Evolutionary conservation across 2,329 filamentous ascomycete genomes (phyloP).

Genomic region (Dendrostoma leiphaemia): DNA sequence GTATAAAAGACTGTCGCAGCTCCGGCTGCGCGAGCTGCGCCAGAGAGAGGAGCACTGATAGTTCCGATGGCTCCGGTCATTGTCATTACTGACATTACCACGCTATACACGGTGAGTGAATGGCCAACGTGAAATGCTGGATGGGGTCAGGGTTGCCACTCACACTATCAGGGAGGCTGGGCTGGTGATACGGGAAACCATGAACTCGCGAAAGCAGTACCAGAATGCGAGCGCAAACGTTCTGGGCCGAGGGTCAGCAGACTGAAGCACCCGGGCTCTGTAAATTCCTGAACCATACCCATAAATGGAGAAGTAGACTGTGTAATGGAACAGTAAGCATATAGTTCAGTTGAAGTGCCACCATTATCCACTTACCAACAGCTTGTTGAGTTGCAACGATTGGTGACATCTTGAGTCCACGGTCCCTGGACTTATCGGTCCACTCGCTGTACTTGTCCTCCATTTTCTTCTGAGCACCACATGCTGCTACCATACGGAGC

Average conservation of each 20-base stretch:
- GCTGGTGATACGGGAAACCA: slow-evolving; percentile 43
- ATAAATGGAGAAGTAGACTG: slow-evolving; percentile 29
- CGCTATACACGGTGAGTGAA: slow-evolving; percentile 22
- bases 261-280: no score
- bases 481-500: no score
- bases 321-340: no score
- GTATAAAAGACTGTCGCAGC: slow-evolving; percentile 57
- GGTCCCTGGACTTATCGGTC: no score
- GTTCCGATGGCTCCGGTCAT: slow-evolving; percentile 53
- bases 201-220: slow-evolving; percentile 54
- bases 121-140: background rate
- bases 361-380: no score
- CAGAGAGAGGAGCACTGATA: slow-evolving; percentile 54
- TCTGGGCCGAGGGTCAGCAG: slow-evolving; percentile 16
- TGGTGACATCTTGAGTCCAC: no score
- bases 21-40: slow-evolving; percentile 51
- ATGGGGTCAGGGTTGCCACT: background rate
- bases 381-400: no score
- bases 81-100: slow-evolving; percentile 58
- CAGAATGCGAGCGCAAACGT: slow-evolving; percentile 59
- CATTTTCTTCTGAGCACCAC: no score
- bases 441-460: no score
- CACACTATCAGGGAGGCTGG: slow-evolving; percentile 52
- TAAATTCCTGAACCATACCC: slow-evolving; percentile 17
- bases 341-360: no score